Base-by-base conservation (phyloP, 2,329 filamentous ascomycete species). In the Exophiala lecanii-corni region DNA sequence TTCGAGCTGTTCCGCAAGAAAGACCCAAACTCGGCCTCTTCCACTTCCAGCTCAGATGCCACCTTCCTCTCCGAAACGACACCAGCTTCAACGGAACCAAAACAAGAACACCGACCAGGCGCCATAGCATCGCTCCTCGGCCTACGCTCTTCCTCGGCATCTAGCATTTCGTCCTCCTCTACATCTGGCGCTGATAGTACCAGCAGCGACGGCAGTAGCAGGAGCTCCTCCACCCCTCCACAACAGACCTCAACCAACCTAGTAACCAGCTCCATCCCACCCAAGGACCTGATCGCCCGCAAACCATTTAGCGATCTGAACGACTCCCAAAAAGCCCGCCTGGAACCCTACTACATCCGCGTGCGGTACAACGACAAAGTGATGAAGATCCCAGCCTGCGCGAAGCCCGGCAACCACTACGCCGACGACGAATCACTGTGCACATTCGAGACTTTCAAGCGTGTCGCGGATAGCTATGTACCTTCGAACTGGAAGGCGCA, bases 381-480 rank as follows among this genome's bases (percentile, higher is more conserved):
- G 3, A 79, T 97, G 59, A 79, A 75, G 10, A 74, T 98, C 13
- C 91, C 91, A 0, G 89, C 87, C 2, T 98, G 92, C 64, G 80
- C 76, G 53, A 66, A 74, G 7, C 65, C 73, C 0, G 87, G 88
- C 5, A 94, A 89, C 48, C 92, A 98, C 65, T 73, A 95, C 2
- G 78, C 86, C 1, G 88, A 88, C 1, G 86, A 97, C 55, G 82
- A 89, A 55, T 86, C 80, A 18, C 91, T 97, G 59, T 98, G 92
- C 67, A 97, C 91, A 0, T 66, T 98, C 57, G 79, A 84, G 43
- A 88, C 91, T 0, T 98, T 98, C 73, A 97, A 97, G 66, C 72
- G 79, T 39, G 86, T 96, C 42, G 88, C 92, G 2, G 91, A 97
- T 66, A 88, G 87, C 58, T 94, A 86, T 60, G 92, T 87, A 1